Conservation (phyloP, 345 rosid genomes). For the Cardamine occulta region DNA sequence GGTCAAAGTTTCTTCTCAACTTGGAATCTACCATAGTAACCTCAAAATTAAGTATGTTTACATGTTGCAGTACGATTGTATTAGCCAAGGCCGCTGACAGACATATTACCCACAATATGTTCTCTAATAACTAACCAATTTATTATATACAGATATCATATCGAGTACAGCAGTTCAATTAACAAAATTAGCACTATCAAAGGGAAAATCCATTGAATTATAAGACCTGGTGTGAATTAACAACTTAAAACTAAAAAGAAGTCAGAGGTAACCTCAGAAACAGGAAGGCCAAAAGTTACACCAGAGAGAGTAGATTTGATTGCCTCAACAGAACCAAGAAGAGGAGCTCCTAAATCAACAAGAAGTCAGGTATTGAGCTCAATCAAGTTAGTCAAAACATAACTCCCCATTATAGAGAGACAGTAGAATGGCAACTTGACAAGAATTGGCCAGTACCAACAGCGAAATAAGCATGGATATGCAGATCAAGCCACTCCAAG, state of each 20-base stretch:
- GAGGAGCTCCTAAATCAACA: constrained; percentile 78
- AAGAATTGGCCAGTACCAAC: constrained; percentile 64
- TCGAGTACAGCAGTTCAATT: not conserved
- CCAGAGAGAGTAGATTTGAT: constrained; percentile 85
- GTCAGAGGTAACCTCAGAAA: constrained; percentile 80
- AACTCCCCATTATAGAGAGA: constrained; percentile 8
- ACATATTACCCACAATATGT: constrained; percentile 11
- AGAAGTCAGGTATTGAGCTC: constrained; percentile 20
- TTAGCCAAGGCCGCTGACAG: not conserved
- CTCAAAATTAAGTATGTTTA: constrained; percentile 6
- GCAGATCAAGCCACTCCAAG: constrained; percentile 85
- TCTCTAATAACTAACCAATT: constrained; percentile 17
- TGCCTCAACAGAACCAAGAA: constrained; percentile 89
- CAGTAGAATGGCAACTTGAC: constrained; percentile 22
- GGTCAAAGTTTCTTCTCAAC: constrained; percentile 23
- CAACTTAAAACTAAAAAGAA: constrained; percentile 23
- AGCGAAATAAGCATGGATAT: constrained; percentile 92
- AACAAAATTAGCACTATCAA: constrained; percentile 14
- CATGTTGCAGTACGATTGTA: constrained; percentile 9
- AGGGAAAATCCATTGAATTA: not conserved
- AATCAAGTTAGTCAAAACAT: constrained; percentile 9
- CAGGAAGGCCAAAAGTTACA: constrained; percentile 86
- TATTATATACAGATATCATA: constrained; percentile 23
- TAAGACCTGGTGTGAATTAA: constrained; percentile 1
- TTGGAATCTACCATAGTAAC: constrained; percentile 22